Evolutionary conservation across 352 stramenopile genomes (phyloP), one percentile per base, ranked within the genome.

Genomic region (Halophytophthora batemanensis): DNA sequence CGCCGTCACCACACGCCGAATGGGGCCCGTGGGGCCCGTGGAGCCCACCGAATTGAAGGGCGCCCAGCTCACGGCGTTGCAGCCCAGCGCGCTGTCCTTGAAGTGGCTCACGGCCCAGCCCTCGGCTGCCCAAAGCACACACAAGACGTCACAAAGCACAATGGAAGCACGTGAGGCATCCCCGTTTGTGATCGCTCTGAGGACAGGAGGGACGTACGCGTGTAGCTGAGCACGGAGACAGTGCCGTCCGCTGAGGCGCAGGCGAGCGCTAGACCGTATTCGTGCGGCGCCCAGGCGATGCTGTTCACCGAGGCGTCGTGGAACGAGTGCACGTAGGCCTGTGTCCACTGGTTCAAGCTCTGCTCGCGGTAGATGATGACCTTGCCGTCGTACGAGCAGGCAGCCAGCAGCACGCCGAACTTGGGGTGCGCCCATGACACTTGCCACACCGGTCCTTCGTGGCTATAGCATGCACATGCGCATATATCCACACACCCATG

Each of bases 391-490:
- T 99, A 99, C 28, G 87, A 98, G 71, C 96, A 99, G 31, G 92
- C 98, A 29, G 97, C 97, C 18, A 99, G 73, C 44, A 99, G 56
- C 38, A 93, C 87, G 36, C 95, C 95, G 62, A 97, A 98, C 66
- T 96, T 98, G n/a, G 97, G 97, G 74, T 99, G 97, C 8, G 96
- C 93, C 97, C 97, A 99, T 2, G 88, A 80, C 4, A 99, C 87
- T 77, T 98, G 90, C 96, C 97, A 99, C 42, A 99, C 97, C 1
- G 97, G 96, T 17, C 96, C 96, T 62, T 98, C 90, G 69, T 98
- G 96, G 12, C 94, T 93, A 50, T n/a, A n/a, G n/a, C n/a, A n/a
- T n/a, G n/a, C n/a, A n/a, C n/a, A n/a, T n/a, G n/a, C n/a, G n/a
- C n/a, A n/a, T n/a, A n/a, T n/a, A n/a, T n/a, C n/a, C n/a, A n/a